Evolutionary conservation across 306 rosid genomes (phyloP), one percentile per base, ranked within the genome.

Genomic region (Macrotyloma uniflorum): DNA sequence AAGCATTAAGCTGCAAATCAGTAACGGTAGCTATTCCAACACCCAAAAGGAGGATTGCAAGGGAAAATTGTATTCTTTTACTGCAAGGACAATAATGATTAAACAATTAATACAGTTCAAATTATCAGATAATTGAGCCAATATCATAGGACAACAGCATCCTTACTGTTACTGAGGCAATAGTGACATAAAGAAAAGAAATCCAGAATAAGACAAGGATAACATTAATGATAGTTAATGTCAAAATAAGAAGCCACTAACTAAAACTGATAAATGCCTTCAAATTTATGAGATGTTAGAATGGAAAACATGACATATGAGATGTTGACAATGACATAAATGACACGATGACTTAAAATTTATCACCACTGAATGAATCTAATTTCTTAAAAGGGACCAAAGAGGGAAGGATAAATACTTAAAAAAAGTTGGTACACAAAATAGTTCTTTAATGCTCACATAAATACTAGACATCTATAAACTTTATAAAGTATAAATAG

Each of bases 1-100:
- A 83, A 8, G 89, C 89, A 85, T 95, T 95, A 66, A 95, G 92
- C 77, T 95, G 98, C 82, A 95, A 85, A 84, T 95, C 98, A 12
- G 97, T 92, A 66, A 95, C 86, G 2, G 98, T 95, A 55, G 97
- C 98, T 80, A 95, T 91, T 77, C 98, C 98, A 70, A 95, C 98
- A 61, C 98, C 98, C 30, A 91, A 14, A 80, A 95, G 97, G 59
- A 95, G 97, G 77, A 92, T 26, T 5, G 20, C 59, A 55, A 95
- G 97, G 45, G 98, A 88, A 65, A 89, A 81, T 85, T 95, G 98
- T 70, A 92, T 86, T 74, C 88, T 87, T 80, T 67, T 83, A 64
- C 85, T 81, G 84, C 76, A 74, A 54, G 57, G 74, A 74, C 45
- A 75, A n/a, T 26, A 73, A 36, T 54, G 18, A 14, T 3, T 78